Evolutionary conservation across 495 filamentous ascomycete genomes (phyloP), one percentile per base, ranked within the genome.

Genomic region (Lasiosphaeria miniovina): DNA sequence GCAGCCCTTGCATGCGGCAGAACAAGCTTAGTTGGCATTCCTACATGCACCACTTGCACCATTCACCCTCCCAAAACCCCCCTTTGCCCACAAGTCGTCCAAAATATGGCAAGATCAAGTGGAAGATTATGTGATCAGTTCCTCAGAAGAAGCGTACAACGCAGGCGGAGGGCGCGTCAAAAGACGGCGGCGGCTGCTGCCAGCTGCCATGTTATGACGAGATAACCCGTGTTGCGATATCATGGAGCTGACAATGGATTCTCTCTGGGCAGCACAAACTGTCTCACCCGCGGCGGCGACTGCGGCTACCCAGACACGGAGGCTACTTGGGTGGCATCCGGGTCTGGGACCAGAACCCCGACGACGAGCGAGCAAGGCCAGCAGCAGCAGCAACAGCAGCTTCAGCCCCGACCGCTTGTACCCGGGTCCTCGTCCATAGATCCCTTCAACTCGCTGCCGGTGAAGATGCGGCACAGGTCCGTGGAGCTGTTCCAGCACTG

Each of bases 261-360:
- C 34, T 57, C 6, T 10, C 32, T 34, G 3, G 40, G 35, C 45
- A 72, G 70, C 54, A 72, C 70, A 36, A 70, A 67, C 48, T 72
- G 70, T 51, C 66, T 72, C 31, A 69, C 69, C 6, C 68, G 69
- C n/a, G 70, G 70, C 0, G 70, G 68, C 14, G 70, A 68, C 32
- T 72, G 70, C 57, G 68, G 68, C 38, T 72, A 72, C 31, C 58
- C 64, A 33, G 48, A 57, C 9, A 50, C 34, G 35, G 15, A 17
- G 5, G 10, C 38, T 17, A 41, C 11, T 36, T 50, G 52, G 24
- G 31, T 15, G n/a, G 24, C 17, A 11, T 17, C n/a, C 46, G 40
- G 32, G 32, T 32, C 7, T 41, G 49, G 36, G 49, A 31, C 35
- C 35, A n/a, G 54, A 24, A 11, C 31, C 17, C 49, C 17, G 17